Base-by-base conservation (phyloP, 208 protist species). In the Tritrichomonas musculus region DNA sequence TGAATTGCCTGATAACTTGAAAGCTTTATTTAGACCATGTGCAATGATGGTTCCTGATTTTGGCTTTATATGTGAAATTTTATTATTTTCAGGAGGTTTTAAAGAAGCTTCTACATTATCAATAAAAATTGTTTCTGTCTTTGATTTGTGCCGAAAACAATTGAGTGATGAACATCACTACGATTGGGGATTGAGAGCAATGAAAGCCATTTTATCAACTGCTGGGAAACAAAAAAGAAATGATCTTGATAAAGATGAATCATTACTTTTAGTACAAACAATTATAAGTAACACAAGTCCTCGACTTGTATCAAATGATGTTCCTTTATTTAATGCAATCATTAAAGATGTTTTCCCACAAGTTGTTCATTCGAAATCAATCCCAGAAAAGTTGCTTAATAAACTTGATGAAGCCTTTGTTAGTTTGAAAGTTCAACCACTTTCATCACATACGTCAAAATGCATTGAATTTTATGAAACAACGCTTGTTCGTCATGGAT, bases 31-130 rank as follows among this genome's bases (percentile, higher is more conserved):
- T 93, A 93, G 95, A 65, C 95, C 95, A 20, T 94, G 96, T 47
- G 98, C 97, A 33, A 98, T 97, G 96, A 99, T 99, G 98, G 98
- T 99, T 72, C 98, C 98, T 22, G 98, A 99, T 95, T 99, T 99
- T 95, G 97, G 97, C 57, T 97, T 99, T 96, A 99, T 99, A 95
- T 97, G 97, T 14, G 97, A 99, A 94, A 99, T 99, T 93, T 96
- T 97, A 20, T 96, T 99, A 60, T 98, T 98, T 96, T 99, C 98
- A 20, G 98, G 98, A 95, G 98, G 98, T 39, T 99, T 99, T 96
- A 96, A 96, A 22, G 96, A 98, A 92, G 98, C 98, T 1, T 95
- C 96, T 44, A 96, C 96, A 94, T 95, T 99, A 92, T 96, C 98
- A 30, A 96, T 97, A 77, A 99, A 99, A 96, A 98, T 99, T 97